A percentile compares a stretch with the other conserved stretches of the same genome.
Evolutionary conservation across 83 land plant species (phyloP).

Genomic region (Picea mariana): DNA sequence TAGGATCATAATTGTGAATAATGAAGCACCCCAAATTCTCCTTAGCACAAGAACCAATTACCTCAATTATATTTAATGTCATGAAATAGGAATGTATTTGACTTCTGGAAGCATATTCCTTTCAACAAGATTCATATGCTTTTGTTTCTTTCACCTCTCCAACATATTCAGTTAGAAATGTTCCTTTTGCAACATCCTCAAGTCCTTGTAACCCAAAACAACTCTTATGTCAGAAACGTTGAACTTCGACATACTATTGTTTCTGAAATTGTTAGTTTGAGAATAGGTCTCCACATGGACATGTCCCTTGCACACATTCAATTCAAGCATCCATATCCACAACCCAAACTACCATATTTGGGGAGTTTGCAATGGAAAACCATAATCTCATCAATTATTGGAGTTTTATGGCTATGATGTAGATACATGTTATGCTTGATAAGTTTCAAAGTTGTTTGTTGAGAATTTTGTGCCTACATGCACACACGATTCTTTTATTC

Average conservation of each 20-base stretch:
- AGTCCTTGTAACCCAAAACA: neutral
- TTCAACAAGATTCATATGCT: constrained; percentile 77
- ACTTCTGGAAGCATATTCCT: constrained; percentile 75
- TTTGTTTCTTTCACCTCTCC: constrained; percentile 92
- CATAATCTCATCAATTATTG: constrained; percentile 47
- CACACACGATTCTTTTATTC: no score
- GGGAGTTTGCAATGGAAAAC: constrained; percentile 82
- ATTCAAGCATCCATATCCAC: constrained; percentile 84
- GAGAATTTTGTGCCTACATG: no score
- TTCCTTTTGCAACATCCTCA: constrained; percentile 58
- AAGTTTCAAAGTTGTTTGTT: no score
- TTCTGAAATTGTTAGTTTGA: no score
- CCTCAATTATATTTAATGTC: constrained; percentile 88
- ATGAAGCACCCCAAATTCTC: constrained; percentile 94
- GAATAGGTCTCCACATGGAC: constrained; percentile 23
- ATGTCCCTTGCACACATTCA: constrained; percentile 83
- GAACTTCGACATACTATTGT: no score
- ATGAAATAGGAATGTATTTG: constrained; percentile 96
- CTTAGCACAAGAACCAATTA: constrained; percentile 90
- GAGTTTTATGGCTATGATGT: no score
- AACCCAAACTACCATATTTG: constrained; percentile 63
- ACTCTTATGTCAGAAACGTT: no score
- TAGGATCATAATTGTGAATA: constrained; percentile 95
- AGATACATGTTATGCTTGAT: no score
- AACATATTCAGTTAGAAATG: constrained; percentile 93